Evolutionary conservation across 441 rosid species (phyloP), one percentile per base, ranked within the genome.

Genomic region (Populus trichocarpa): DNA sequence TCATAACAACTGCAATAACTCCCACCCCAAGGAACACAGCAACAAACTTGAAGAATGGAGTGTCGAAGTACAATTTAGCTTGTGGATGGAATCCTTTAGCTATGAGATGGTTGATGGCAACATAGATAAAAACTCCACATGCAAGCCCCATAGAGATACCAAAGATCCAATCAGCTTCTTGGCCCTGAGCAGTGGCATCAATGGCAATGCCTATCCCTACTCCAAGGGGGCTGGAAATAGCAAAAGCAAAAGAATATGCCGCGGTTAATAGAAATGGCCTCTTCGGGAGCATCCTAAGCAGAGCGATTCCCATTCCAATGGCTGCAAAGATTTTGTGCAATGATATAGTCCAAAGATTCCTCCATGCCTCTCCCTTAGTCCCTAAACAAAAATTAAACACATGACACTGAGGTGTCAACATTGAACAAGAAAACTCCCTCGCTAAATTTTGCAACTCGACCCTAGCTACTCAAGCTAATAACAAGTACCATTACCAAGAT

Each of bases 311-410:
- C 96, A 93, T 91, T 5, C 93, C 96, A 10, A 89, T 83, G 0
- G 97, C 97, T 32, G 97, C 97, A 79, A 93, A 91, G 30, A 93
- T 77, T 83, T 91, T 91, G 88, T 93, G 97, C 75, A 91, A 81
- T 2, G 84, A 81, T 72, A 91, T 90, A 20, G 94, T 93, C 96
- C 97, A 93, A 8, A 93, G 82, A 68, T 92, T 91, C 84, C 83
- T 93, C 94, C 96, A 93, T 32, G 97, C 97, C 36, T 90, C 97
- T 22, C 85, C 79, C 78, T 85, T 20, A 0, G 86, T 87, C 75
- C 83, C 86, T 89, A 81, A 25, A 33, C 35, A 1, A 53, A 28
- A 28, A 5, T 72, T 28, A 53, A 28, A 28, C 36, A 14, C 26
- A 4, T 11, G 38, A 26, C 13, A 28, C 32, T 13, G 20, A 66